Evolutionary conservation across 257 asterid genomes (phyloP).

Genomic region (Fraxinus excelsior): DNA sequence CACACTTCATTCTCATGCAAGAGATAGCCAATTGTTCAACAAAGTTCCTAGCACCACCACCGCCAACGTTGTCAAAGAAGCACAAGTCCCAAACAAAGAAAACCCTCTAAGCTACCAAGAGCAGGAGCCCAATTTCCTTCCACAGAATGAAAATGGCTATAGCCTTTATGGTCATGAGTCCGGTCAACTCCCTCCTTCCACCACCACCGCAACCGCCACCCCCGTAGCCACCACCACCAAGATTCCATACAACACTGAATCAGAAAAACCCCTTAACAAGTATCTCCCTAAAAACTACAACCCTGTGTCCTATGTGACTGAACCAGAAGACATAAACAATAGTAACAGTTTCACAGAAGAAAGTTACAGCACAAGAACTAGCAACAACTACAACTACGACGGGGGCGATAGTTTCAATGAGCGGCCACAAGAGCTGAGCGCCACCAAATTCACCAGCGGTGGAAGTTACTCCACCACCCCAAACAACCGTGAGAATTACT

Average conservation of each 20-base stretch:
- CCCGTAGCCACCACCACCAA: neutral
- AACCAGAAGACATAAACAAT: constrained; percentile 41
- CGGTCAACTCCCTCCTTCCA: constrained; percentile 64
- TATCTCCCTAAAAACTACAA: constrained; percentile 85
- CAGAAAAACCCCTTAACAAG: constrained; percentile 32
- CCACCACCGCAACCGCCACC: constrained; percentile 41
- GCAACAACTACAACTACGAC: constrained; percentile 25
- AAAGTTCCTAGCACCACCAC: constrained; percentile 53
- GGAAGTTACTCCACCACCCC: constrained; percentile 18
- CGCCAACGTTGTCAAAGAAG: constrained; percentile 17
- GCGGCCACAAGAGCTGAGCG: constrained; percentile 33
- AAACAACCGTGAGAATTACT: constrained; percentile 20
- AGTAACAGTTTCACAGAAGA: constrained; percentile 17
- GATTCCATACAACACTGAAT: constrained; percentile 15
- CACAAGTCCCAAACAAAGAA: constrained; percentile 25
- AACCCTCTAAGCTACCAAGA: constrained; percentile 27
- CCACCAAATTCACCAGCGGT: constrained; percentile 21
- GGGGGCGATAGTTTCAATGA: constrained; percentile 34
- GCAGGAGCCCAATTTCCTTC: constrained; percentile 57
- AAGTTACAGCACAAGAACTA: constrained; percentile 20
- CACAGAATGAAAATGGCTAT: constrained; percentile 60
- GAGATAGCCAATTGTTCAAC: constrained; percentile 83
- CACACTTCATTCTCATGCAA: constrained; percentile 51
- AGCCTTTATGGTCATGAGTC: constrained; percentile 82
- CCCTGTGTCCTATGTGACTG: constrained; percentile 67